Evolutionary conservation across 148 eudicot species (phyloP), one percentile per base, ranked within the genome.

Genomic region (Rhododendron ferrugineum): DNA sequence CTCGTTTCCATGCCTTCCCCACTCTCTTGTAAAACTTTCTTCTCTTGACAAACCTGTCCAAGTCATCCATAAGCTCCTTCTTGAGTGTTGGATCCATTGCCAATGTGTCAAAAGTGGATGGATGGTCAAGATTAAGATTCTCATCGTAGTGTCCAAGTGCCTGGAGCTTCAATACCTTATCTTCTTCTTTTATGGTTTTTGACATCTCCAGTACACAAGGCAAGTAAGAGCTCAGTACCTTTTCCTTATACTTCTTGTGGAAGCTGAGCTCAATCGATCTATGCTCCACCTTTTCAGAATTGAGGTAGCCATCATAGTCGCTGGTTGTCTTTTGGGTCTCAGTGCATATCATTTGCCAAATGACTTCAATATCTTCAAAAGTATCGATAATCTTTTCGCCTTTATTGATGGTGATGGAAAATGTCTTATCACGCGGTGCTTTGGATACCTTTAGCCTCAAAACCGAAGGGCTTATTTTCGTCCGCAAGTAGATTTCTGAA

Each of bases 1-100:
- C 95, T 47, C 95, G 85, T 85, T 93, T 93, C 95, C 95, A 92
- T 0, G 93, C 92, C 92, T 91, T 93, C 30, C 94, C 95, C 0
- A 91, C 90, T 9, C 74, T 86, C 85, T 77, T 50, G 47, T 92
- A 93, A 9, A 83, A 91, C 40, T 92, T 92, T 74, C 82, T 89
- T 82, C 95, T 79, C 82, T 14, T 87, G 30, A 89, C 49, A 30
- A 93, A 92, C 88, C 89, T 82, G 13, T 90, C 91, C 26, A 93
- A 62, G 83, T 93, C 94, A 14, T 85, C 84, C 60, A 89, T 5
- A 13, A 93, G 34, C 84, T 20, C 70, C 42, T 84, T 73, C 79
- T 93, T 93, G 14, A 76, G 26, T 22, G 86, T 88, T 0, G 82
- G 5, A 10, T 93, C 93, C 91, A 93, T 91, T 1, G 94, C 94